phyloP scores from a whole-genome alignment of 2,329 filamentous ascomycete genomes.

The Calonectria ilicicola region DNA sequence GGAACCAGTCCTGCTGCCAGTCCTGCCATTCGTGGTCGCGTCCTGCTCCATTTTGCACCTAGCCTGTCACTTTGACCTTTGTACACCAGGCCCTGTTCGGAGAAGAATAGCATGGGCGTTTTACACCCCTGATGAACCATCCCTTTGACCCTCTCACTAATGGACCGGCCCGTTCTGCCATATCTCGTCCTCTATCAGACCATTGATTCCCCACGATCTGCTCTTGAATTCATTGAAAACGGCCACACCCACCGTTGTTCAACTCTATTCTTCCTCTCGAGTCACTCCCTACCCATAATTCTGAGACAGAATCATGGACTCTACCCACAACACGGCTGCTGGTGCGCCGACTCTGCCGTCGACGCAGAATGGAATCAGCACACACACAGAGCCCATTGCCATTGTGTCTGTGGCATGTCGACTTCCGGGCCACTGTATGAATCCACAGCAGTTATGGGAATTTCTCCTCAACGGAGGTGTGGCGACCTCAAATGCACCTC shows the following conservation, averaged over 20 bases:
- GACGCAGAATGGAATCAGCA: slow-evolving; percentile 8
- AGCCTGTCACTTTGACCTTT: not conserved
- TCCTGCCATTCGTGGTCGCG: slow-evolving; percentile 3
- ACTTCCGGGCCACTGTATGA: slow-evolving; percentile 51
- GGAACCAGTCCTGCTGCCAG: not conserved
- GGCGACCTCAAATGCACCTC: slow-evolving; percentile 43
- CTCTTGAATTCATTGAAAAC: slow-evolving; percentile 18
- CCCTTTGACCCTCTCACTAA: slow-evolving; percentile 11
- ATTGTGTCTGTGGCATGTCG: slow-evolving; percentile 57
- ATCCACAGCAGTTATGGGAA: slow-evolving; percentile 52
- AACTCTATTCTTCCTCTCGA: not conserved
- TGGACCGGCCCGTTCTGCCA: slow-evolving; percentile 17
- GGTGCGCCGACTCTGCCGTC: not conserved
- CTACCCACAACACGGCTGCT: not conserved
- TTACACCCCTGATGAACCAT: slow-evolving; percentile 5
- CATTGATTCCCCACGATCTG: slow-evolving; percentile 12
- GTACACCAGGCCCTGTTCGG: not conserved
- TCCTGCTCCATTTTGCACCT: not conserved
- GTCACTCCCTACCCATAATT: not conserved
- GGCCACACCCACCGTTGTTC: slow-evolving; percentile 6
- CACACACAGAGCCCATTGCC: slow-evolving; percentile 47
- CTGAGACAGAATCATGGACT: not conserved
- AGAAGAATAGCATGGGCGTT: slow-evolving; percentile 1
- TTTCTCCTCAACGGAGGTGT: slow-evolving; percentile 48
- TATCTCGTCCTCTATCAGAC: slow-evolving; percentile 16